Conservation (phyloP, 805 yeast species). For the Spathaspora hagerdaliae region DNA sequence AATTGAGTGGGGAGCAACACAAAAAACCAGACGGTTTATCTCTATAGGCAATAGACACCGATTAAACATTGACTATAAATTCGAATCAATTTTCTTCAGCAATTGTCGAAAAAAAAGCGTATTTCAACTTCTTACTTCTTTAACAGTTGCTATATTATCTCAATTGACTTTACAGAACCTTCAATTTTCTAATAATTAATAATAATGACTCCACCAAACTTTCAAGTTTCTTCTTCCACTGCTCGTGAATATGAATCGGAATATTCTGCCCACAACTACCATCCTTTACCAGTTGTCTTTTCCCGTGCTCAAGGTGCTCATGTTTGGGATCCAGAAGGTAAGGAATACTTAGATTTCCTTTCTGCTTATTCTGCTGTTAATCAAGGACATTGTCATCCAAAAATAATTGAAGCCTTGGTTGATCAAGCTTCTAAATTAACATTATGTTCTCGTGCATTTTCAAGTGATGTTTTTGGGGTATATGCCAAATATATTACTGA, state of each 20-base stretch:
- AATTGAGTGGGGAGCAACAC: too few species aligned
- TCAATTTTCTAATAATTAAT: background rate
- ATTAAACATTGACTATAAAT: background rate
- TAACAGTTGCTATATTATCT: background rate
- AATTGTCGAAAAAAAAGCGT: too few species aligned
- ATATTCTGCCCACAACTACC: conserved; percentile 95
- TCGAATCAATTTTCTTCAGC: background rate
- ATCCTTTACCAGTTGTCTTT: conserved; percentile 93
- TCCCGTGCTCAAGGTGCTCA: conserved; percentile 83
- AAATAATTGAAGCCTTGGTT: conserved; percentile 75
- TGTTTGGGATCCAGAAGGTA: conserved; percentile 98
- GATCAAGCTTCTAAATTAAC: conserved; percentile 87
- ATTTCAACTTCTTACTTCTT: too few species aligned
- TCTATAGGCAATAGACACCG: conserved; percentile 1
- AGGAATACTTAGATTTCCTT: conserved; percentile 85
- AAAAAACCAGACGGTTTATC: too few species aligned
- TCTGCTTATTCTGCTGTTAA: conserved; percentile 97
- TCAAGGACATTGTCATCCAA: conserved; percentile 98
- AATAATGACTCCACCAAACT: conserved; percentile 27
- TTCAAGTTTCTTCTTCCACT: conserved; percentile 55
- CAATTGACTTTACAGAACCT: background rate
- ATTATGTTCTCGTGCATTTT: conserved; percentile 87
- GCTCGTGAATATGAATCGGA: conserved; percentile 68
- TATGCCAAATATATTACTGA: conserved; percentile 88
- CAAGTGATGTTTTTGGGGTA: conserved; percentile 80